A percentile compares a stretch with the other conserved stretches of the same genome.
Evolutionary conservation across 139 green algal genomes (phyloP).

Genomic region (Closterium sp.): DNA sequence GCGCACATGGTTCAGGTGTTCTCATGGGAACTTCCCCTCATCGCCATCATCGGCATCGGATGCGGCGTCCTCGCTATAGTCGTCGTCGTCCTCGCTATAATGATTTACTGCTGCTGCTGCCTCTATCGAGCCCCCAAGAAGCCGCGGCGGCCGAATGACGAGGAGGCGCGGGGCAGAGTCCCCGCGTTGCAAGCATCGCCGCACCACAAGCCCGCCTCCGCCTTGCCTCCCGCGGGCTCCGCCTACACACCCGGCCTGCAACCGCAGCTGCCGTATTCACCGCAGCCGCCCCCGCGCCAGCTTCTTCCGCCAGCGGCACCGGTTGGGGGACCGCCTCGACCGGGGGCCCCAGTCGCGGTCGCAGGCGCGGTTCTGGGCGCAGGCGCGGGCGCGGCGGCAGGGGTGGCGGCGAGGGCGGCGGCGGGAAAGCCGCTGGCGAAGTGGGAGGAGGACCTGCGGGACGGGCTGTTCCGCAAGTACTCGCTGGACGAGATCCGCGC

Average conservation of each 20-base stretch:
- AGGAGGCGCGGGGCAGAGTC: neutral
- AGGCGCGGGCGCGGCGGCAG: too few relatives aligned
- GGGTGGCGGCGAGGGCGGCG: neutral
- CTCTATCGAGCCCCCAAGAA: neutral
- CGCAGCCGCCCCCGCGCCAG: neutral
- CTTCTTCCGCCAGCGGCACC: neutral
- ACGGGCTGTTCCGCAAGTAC: neutral
- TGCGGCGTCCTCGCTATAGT: neutral
- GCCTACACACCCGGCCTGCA: neutral
- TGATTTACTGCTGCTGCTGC: neutral
- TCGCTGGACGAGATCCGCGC: slow-evolving; percentile 1
- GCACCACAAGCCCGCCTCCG: neutral
- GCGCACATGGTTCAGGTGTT: neutral
- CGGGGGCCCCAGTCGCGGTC: too few relatives aligned
- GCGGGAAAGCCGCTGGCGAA: neutral
- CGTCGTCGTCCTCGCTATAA: neutral
- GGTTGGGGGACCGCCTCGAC: too few relatives aligned
- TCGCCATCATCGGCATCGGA: neutral
- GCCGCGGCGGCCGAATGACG: neutral
- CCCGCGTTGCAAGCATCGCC: neutral
- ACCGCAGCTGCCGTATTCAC: neutral
- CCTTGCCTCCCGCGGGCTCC: neutral
- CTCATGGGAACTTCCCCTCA: neutral
- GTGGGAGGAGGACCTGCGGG: slow-evolving; percentile 7
- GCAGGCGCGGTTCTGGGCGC: too few relatives aligned